phyloP scores from a whole-genome alignment of 805 yeast genomes.

The Sugiyamaella qingdaonensis region DNA sequence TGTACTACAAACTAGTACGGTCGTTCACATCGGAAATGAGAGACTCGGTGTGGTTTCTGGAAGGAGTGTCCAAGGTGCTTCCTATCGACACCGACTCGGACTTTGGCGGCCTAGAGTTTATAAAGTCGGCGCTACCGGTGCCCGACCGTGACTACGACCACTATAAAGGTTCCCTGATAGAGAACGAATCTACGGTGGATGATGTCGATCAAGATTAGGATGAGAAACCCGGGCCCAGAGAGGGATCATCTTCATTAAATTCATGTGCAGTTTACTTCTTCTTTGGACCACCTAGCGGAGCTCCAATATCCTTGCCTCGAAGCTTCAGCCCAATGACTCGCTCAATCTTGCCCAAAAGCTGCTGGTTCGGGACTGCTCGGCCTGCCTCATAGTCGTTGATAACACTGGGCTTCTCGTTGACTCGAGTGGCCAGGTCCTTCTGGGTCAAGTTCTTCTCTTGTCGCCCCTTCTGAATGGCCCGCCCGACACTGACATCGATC shows the following conservation, averaged over 20 bases:
- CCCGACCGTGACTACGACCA: not conserved
- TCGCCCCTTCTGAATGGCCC: constrained; percentile 79
- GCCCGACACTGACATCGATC: constrained; percentile 79
- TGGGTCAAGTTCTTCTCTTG: constrained; percentile 85
- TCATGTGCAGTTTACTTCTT: constrained; percentile 30
- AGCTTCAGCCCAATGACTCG: constrained; percentile 90
- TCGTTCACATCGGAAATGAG: constrained; percentile 82
- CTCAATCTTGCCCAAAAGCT: constrained; percentile 85
- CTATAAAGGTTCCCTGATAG: not conserved
- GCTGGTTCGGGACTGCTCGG: constrained; percentile 95
- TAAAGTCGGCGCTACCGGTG: constrained; percentile 24
- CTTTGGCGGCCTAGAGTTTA: constrained; percentile 26
- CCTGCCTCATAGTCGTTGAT: constrained; percentile 97
- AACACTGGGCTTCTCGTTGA: constrained; percentile 93
- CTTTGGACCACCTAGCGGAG: constrained; percentile 58
- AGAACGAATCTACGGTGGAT: not conserved
- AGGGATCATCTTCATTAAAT: not conserved
- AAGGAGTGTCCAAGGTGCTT: constrained; percentile 81
- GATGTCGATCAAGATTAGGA: not conserved
- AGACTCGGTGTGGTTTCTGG: constrained; percentile 85
- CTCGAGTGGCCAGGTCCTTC: constrained; percentile 92
- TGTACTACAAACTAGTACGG: constrained; percentile 76
- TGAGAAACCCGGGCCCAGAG: not conserved
- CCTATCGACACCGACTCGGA: constrained; percentile 78
- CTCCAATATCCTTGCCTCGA: constrained; percentile 94